These are phyloP conservation scores for Fusarium sterilihyphosum DNA, from an alignment of 2,329 filamentous ascomycete genomes.

Conservation along the genomic window DNA sequence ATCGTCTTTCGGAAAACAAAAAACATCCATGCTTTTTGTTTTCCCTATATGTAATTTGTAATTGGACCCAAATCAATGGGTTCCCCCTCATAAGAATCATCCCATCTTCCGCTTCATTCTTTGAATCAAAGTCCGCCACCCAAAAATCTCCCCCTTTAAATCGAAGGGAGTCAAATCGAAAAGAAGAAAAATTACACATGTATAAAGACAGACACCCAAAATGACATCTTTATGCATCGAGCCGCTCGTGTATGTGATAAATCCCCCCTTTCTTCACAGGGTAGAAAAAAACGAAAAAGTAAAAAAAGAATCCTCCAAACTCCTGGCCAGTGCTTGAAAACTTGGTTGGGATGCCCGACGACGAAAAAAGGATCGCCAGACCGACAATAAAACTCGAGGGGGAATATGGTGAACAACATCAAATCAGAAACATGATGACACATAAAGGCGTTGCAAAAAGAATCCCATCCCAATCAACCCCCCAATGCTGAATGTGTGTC, in stretches of 20 bases:
- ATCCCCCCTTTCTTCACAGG: conserved; percentile 31
- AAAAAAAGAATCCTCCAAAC: conserved; percentile 40
- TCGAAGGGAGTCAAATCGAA: background rate
- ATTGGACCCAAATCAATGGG: conserved; percentile 31
- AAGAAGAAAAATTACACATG: conserved; percentile 30
- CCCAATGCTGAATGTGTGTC: conserved; percentile 4
- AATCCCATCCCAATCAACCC: conserved; percentile 17
- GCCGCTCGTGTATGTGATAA: conserved; percentile 43
- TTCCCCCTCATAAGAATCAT: conserved; percentile 40
- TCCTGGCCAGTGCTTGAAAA: conserved; percentile 46
- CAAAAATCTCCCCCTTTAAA: background rate
- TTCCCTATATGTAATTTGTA: conserved; percentile 41
- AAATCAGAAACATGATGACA: conserved; percentile 40
- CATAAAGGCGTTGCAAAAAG: conserved; percentile 37
- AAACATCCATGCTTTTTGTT: background rate
- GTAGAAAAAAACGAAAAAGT: background rate
- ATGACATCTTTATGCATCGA: conserved; percentile 37
- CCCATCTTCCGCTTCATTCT: conserved; percentile 43
- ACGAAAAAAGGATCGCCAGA: conserved; percentile 19
- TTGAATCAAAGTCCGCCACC: conserved; percentile 26
- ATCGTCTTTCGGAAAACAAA: conserved; percentile 28
- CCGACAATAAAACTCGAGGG: conserved; percentile 40
- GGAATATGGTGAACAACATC: conserved; percentile 41
- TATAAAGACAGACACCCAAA: conserved; percentile 30
- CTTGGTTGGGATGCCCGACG: conserved; percentile 26